Evolutionary conservation across 73 alveolate species (phyloP).

Genomic region (Urostyla sp.): DNA sequence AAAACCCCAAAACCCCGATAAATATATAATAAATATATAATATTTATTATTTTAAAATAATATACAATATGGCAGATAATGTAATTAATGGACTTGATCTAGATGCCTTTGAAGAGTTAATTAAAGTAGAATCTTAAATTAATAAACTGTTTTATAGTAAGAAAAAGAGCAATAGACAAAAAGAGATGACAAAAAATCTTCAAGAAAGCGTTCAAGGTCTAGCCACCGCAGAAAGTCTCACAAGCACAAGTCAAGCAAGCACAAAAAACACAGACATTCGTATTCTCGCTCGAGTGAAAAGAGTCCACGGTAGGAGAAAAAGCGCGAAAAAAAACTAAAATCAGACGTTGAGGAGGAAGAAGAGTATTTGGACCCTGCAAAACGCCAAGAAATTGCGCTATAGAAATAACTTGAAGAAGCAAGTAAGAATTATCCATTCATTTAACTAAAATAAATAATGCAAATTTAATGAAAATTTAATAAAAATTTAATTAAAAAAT

Average conservation of each 20-base stretch:
- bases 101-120: conserved; percentile 39
- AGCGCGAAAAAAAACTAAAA: not conserved
- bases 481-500: conserved; percentile 56
- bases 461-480: conserved; percentile 55
- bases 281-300: not conserved
- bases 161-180: not conserved
- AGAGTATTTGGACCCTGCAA: not conserved
- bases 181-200: not conserved
- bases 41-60: not conserved
- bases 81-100: too few relatives aligned
- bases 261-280: not conserved
- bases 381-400: conserved; percentile 29
- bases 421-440: conserved; percentile 46
- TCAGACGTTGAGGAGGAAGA: not conserved
- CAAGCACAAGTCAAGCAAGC: not conserved
- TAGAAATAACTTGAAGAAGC: conserved; percentile 52
- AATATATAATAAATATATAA: not conserved
- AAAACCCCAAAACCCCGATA: not conserved
- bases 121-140: not conserved
- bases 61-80: conserved; percentile 18
- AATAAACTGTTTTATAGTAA: not conserved
- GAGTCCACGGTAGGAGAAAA: not conserved
- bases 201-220: not conserved
- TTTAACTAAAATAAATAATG: conserved; percentile 48
- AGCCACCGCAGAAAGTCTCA: not conserved